These are phyloP conservation scores for Astrothelium macrocarpum DNA, from an alignment of 495 filamentous ascomycete genomes.

Conservation along the genomic window DNA sequence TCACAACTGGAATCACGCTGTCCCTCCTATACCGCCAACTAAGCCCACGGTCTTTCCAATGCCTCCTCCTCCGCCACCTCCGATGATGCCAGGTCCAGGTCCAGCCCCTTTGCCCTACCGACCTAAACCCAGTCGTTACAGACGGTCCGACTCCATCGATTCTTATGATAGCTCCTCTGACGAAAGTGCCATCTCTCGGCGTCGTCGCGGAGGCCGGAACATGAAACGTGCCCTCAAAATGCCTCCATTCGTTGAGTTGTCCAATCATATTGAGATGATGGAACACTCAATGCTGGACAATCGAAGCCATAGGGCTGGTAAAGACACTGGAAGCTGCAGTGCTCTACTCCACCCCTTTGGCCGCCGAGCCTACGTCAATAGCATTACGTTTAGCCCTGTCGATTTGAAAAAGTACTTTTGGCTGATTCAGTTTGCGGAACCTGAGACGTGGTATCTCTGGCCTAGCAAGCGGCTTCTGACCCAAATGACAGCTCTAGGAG, in stretches of 20 bases:
- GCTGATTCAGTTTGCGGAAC: background rate
- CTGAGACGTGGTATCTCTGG: background rate
- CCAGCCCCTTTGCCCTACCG: background rate
- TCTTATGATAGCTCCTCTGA: slow-evolving; percentile 1
- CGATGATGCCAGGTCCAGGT: background rate
- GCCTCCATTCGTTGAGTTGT: background rate
- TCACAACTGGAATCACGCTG: background rate
- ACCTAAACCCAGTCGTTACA: background rate
- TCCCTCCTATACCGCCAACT: background rate
- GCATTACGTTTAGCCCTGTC: background rate
- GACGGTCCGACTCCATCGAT: background rate
- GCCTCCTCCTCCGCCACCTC: background rate
- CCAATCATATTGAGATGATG: background rate
- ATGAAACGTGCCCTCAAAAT: background rate
- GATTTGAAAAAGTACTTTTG: slow-evolving; percentile 1
- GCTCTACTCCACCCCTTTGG: background rate
- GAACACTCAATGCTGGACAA: background rate
- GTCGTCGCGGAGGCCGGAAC: background rate
- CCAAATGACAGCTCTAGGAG: background rate
- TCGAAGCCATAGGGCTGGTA: background rate
- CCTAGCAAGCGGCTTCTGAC: background rate
- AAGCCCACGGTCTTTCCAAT: background rate
- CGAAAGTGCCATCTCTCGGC: background rate
- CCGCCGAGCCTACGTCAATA: background rate
- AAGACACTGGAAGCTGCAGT: background rate